phyloP scores from a whole-genome alignment of 73 alveolate genomes.

The Effrenium voratum region DNA sequence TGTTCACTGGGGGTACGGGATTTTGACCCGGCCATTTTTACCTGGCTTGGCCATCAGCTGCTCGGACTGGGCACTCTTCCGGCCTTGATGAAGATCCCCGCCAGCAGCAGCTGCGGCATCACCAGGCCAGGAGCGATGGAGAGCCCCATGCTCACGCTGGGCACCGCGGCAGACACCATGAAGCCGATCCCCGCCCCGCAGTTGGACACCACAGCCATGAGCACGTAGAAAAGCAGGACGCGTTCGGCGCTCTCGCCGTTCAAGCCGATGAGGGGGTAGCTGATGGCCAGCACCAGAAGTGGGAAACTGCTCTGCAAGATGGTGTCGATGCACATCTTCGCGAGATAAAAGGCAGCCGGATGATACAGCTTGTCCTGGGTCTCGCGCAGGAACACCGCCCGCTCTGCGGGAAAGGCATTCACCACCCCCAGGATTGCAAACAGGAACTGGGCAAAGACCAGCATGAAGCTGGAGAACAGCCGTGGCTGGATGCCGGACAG shows the following conservation, averaged over 20 bases:
- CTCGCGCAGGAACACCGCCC: constrained; percentile 78
- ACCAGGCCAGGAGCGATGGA: constrained; percentile 77
- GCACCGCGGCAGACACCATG: constrained; percentile 71
- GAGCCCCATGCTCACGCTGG: constrained; percentile 50
- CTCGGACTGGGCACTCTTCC: no score
- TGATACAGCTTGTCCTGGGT: constrained; percentile 71
- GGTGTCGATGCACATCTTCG: constrained; percentile 35
- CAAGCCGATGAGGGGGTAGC: constrained; percentile 72
- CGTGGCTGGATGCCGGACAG: constrained; percentile 56
- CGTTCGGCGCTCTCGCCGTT: constrained; percentile 46
- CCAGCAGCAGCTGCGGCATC: constrained; percentile 75
- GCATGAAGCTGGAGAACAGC: constrained; percentile 60
- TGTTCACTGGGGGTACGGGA: no score
- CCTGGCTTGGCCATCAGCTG: no score
- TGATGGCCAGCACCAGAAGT: constrained; percentile 59
- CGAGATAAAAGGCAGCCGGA: constrained; percentile 62
- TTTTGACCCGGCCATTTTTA: no score
- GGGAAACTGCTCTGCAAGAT: constrained; percentile 56
- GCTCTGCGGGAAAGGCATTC: constrained; percentile 80
- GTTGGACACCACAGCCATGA: constrained; percentile 53
- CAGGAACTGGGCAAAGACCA: constrained; percentile 66
- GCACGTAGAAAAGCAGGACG: constrained; percentile 37
- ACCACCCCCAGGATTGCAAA: constrained; percentile 72
- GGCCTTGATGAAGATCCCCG: constrained; percentile 83
- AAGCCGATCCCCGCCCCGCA: constrained; percentile 72